These are phyloP conservation scores for Ustilago esculenta DNA, from an alignment of 1,284 basidiomycete genomes.

Conservation along the genomic window DNA sequence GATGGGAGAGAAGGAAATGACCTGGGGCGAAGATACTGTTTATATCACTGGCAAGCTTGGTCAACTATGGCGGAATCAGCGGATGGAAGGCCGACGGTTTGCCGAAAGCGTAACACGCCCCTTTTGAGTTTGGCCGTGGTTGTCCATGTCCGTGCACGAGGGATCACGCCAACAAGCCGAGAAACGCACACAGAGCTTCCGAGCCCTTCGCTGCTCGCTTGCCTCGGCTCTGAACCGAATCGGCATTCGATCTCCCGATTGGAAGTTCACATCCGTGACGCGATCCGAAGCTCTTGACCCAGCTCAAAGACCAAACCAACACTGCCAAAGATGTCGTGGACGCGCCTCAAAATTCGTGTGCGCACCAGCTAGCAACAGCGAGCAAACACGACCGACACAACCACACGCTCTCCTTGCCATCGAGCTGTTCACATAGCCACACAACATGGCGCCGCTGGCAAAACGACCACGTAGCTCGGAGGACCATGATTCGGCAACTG, in stretches of 20 bases:
- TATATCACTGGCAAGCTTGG: conserved; percentile 7
- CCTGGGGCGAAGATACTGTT: neutral
- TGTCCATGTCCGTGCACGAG: conserved; percentile 13
- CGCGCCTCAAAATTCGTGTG: neutral
- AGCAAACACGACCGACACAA: conserved; percentile 11
- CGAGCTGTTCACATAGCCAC: too few relatives aligned
- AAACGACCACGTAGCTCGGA: conserved; percentile 32
- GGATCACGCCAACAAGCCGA: too few relatives aligned
- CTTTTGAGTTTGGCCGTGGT: neutral
- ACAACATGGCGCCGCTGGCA: conserved; percentile 14
- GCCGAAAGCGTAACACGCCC: neutral
- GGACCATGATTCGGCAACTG: conserved; percentile 1
- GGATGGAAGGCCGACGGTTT: conserved; percentile 15
- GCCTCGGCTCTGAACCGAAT: too few relatives aligned
- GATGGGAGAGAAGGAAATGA: neutral
- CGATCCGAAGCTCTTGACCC: too few relatives aligned
- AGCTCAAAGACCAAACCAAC: conserved; percentile 2
- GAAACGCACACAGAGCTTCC: neutral
- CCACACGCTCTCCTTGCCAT: too few relatives aligned
- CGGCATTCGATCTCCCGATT: neutral
- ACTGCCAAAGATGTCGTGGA: neutral
- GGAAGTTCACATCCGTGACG: too few relatives aligned
- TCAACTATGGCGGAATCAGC: neutral
- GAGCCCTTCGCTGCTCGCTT: too few relatives aligned
- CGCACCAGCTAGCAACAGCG: too few relatives aligned